Percentiles rank a stretch among this genome's conserved stretches.
These are phyloP conservation scores for Geosmithia putterillii DNA, from an alignment of 2,329 filamentous ascomycete species.

Conservation along the genomic window DNA sequence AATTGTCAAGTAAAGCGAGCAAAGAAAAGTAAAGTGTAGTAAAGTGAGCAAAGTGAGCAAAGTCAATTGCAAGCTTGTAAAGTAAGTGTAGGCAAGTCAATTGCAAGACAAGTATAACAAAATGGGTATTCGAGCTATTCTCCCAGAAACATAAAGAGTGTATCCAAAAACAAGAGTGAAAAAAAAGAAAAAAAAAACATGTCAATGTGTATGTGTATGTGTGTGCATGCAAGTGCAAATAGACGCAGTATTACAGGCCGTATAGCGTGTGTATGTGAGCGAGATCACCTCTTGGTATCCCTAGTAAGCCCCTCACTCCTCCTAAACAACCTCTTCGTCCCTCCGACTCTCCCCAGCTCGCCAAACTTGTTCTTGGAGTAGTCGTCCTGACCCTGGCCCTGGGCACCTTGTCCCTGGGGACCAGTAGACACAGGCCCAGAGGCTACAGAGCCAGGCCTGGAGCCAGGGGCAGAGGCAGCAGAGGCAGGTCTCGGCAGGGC, in stretches of 20 bases:
- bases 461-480: no score
- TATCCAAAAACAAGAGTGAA: not conserved
- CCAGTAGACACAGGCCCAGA: not conserved
- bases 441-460: not conserved
- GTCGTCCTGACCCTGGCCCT: conserved; percentile 1
- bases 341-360: conserved; percentile 59
- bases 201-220: not conserved
- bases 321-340: conserved; percentile 60
- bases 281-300: not conserved
- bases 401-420: not conserved
- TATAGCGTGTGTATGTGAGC: not conserved
- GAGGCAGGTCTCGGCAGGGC: no score
- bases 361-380: conserved; percentile 38
- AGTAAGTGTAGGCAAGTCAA: no score
- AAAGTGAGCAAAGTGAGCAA: no score
- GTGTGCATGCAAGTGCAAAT: not conserved
- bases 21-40: no score
- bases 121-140: no score
- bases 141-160: not conserved
- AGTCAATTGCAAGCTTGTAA: no score
- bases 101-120: not conserved
- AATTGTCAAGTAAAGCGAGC: no score
- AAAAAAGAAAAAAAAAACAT: not conserved
- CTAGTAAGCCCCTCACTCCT: conserved; percentile 16
- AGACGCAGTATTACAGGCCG: not conserved